Conservation (phyloP, 176 grass and related monocot species). For the Echinochloa phyllopogon region DNA sequence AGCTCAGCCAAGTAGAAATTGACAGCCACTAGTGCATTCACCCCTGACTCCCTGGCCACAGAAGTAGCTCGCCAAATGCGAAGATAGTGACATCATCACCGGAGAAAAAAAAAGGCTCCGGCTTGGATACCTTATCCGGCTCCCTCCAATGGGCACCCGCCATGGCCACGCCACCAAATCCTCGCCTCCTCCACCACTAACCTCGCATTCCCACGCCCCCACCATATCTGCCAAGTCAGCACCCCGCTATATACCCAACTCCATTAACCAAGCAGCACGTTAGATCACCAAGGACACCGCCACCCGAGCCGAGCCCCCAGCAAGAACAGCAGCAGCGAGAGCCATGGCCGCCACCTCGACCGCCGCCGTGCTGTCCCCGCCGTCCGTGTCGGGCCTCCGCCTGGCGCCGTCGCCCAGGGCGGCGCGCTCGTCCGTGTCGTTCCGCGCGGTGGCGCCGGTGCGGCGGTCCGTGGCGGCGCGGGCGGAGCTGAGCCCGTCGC, state of each 20-base stretch:
- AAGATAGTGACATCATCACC: background rate
- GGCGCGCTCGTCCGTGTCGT: slow-evolving; percentile 17
- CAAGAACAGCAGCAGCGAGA: background rate
- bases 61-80: background rate
- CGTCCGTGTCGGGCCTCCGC: slow-evolving; percentile 60
- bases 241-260: slow-evolving; percentile 38
- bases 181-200: slow-evolving; percentile 38
- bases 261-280: slow-evolving; percentile 19
- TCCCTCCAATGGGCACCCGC: slow-evolving; percentile 57
- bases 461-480: slow-evolving; percentile 49
- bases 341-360: slow-evolving; percentile 57
- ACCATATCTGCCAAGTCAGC: slow-evolving; percentile 53
- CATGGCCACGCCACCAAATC: slow-evolving; percentile 47
- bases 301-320: no score
- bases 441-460: slow-evolving; percentile 19
- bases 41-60: background rate
- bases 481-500: slow-evolving; percentile 77
- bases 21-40: background rate
- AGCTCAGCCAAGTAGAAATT: background rate
- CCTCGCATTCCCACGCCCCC: slow-evolving; percentile 27
- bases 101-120: background rate
- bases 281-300: slow-evolving; percentile 30
- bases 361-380: slow-evolving; percentile 52
- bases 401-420: slow-evolving; percentile 43
- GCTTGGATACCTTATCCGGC: slow-evolving; percentile 61